Percentiles rank a stretch among this genome's conserved stretches.
These are phyloP conservation scores for Clavispora asparagi DNA, from an alignment of 805 yeast genomes.

Conservation along the genomic window DNA sequence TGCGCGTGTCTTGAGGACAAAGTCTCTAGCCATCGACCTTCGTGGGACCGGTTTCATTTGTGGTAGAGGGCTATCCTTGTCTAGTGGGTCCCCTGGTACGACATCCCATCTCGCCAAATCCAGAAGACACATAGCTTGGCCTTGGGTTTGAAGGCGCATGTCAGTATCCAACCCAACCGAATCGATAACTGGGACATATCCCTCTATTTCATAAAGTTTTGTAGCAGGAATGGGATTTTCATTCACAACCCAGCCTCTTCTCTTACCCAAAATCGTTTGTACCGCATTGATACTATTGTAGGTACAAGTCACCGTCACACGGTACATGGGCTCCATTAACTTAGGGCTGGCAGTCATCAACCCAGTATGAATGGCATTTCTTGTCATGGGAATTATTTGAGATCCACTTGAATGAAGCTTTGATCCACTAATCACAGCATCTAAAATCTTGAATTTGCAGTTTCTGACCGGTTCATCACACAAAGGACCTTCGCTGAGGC, in stretches of 20 bases:
- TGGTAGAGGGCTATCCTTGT: conserved; percentile 56
- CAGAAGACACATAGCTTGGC: conserved; percentile 67
- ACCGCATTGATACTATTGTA: conserved; percentile 44
- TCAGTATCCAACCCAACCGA: conserved; percentile 89
- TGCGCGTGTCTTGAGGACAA: conserved; percentile 80
- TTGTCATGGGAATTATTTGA: conserved; percentile 77
- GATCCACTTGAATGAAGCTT: conserved; percentile 47
- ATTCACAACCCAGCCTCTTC: conserved; percentile 60
- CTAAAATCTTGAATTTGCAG: conserved; percentile 66
- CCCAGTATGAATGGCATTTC: conserved; percentile 82
- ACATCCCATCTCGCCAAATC: conserved; percentile 66
- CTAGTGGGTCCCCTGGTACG: conserved; percentile 92
- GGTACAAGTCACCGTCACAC: conserved; percentile 53
- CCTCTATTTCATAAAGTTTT: conserved; percentile 55
- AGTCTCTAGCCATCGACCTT: conserved; percentile 76
- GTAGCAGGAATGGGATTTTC: conserved; percentile 67
- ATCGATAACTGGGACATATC: conserved; percentile 80
- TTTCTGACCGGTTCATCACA: conserved; percentile 77
- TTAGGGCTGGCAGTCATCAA: conserved; percentile 72
- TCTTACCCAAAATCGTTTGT: conserved; percentile 43
- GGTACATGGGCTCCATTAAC: conserved; percentile 76
- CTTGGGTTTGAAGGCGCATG: conserved; percentile 68
- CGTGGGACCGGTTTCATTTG: conserved; percentile 71
- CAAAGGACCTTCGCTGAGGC: conserved; percentile 83
- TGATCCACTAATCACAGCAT: conserved; percentile 47